These are phyloP conservation scores for Endoconidiophora polonica DNA, from an alignment of 2,329 filamentous ascomycete species.

Conservation along the genomic window DNA sequence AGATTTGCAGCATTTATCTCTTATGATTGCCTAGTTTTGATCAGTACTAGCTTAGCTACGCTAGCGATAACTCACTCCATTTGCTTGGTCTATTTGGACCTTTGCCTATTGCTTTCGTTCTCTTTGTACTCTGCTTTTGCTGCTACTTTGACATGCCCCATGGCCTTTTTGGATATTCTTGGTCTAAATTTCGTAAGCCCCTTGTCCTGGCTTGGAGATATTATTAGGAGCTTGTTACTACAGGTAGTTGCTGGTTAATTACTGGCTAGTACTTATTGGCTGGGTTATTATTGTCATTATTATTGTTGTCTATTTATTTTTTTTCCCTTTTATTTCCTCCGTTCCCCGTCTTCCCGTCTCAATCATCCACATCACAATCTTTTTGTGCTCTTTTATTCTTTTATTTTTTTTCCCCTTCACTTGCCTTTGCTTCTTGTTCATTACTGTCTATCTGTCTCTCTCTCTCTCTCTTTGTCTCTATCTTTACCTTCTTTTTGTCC, in stretches of 20 bases:
- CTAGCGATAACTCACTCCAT: no score
- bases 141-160: neutral
- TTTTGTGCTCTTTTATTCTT: conserved; percentile 11
- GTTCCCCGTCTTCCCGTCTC: conserved; percentile 10
- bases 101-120: neutral
- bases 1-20: neutral
- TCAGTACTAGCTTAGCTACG: no score
- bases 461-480: neutral
- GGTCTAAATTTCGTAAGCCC: neutral
- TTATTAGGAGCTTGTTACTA: neutral
- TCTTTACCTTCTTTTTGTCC: neutral
- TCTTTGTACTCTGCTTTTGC: neutral
- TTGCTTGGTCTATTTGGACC: neutral
- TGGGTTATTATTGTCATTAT: conserved; percentile 5
- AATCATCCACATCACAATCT: neutral
- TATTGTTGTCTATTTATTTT: conserved; percentile 6
- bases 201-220: conserved; percentile 2
- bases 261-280: no score
- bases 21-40: neutral
- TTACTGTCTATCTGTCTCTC: neutral
- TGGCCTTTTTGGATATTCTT: neutral
- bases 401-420: conserved; percentile 1
- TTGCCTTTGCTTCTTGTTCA: neutral
- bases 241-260: no score
- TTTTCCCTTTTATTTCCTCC: conserved; percentile 13